Conservation (phyloP, 1,139 yeast species). For the Lodderomyces beijingensis region DNA sequence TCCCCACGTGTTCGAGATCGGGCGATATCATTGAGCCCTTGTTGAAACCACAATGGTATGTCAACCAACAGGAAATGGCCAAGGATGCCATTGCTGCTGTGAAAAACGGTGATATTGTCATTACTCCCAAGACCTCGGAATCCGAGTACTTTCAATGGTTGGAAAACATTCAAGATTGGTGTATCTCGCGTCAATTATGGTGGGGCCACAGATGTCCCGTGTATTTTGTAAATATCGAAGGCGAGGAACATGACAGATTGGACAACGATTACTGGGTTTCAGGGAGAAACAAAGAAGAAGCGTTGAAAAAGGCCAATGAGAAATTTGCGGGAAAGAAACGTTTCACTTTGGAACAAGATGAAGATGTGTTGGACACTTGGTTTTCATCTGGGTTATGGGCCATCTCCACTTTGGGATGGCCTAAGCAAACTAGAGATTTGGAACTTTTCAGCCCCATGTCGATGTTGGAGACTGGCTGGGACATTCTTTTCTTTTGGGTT, state of each 20-base stretch:
- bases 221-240: constrained; percentile 80
- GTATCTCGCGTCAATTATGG: constrained; percentile 98
- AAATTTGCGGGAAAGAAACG: constrained; percentile 66
- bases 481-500: constrained; percentile 98
- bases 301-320: constrained; percentile 70
- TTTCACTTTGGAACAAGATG: constrained; percentile 89
- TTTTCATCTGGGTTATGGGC: constrained; percentile 99
- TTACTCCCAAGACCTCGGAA: constrained; percentile 86
- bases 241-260: constrained; percentile 53
- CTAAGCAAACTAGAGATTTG: constrained; percentile 71
- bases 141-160: constrained; percentile 95
- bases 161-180: constrained; percentile 97
- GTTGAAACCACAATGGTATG: constrained; percentile 99
- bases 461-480: constrained; percentile 98
- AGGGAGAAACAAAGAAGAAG: constrained; percentile 80
- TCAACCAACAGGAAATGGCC: constrained; percentile 86
- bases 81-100: constrained; percentile 84
- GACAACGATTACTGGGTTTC: constrained; percentile 87
- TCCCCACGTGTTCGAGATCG: constrained; percentile 91
- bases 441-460: constrained; percentile 83
- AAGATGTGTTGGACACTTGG: constrained; percentile 98
- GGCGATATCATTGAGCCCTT: constrained; percentile 96
- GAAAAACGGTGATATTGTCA: constrained; percentile 72
- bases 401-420: constrained; percentile 95
- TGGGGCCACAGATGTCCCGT: constrained; percentile 99